A percentile compares a stretch with the other conserved stretches of the same genome.
These are phyloP conservation scores for Blastobotrys chiropterorum DNA, from an alignment of 805 yeast genomes.

Conservation along the genomic window DNA sequence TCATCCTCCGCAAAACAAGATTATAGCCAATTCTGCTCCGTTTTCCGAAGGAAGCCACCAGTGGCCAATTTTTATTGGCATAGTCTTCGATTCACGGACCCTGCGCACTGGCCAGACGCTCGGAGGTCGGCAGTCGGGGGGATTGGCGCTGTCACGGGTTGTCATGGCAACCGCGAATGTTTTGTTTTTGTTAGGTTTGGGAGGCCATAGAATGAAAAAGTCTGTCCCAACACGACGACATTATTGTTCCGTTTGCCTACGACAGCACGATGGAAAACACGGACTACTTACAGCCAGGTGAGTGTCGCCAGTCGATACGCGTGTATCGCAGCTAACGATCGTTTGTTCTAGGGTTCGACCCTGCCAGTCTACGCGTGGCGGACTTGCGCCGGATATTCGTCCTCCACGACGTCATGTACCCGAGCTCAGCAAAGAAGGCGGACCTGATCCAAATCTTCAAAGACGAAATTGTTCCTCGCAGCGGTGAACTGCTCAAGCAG, in stretches of 20 bases:
- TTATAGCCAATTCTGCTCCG: no score
- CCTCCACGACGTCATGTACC: slow-evolving; percentile 49
- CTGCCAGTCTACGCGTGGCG: slow-evolving; percentile 57
- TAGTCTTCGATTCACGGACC: no score
- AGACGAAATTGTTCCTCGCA: slow-evolving; percentile 44
- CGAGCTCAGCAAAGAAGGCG: slow-evolving; percentile 61
- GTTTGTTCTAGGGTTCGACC: slow-evolving; percentile 53
- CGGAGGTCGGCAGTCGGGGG: no score
- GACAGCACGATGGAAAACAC: slow-evolving; percentile 5
- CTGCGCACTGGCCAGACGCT: no score
- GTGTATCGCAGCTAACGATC: neutral
- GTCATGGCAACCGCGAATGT: neutral
- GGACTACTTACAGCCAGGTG: slow-evolving; percentile 15
- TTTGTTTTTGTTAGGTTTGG: neutral
- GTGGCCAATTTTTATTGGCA: no score
- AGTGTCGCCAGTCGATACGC: neutral
- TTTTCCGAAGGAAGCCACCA: no score
- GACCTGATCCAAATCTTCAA: slow-evolving; percentile 57
- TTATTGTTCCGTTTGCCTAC: no score
- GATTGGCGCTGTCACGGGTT: neutral
- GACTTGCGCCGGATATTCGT: slow-evolving; percentile 61
- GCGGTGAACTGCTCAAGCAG: slow-evolving; percentile 36
- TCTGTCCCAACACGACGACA: neutral
- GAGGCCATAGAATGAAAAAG: neutral
- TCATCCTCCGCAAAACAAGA: no score